Evolutionary conservation across 192 early-diverging fungal species (phyloP).

Genomic region (Linnemannia elongata): DNA sequence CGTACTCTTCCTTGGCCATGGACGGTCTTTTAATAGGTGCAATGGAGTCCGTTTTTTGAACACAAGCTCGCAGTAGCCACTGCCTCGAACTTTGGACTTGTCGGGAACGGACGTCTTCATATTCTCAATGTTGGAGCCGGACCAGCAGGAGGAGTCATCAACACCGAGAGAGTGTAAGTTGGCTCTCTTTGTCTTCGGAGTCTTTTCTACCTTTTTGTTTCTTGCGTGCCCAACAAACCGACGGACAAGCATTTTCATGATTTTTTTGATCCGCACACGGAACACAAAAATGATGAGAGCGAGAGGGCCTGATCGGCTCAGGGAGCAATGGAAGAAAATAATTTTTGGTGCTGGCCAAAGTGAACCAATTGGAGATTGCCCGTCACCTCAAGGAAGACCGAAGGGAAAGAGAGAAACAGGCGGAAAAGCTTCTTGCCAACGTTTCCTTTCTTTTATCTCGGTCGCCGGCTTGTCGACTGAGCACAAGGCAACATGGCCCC

Average conservation of each 20-base stretch:
- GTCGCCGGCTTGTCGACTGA: background rate
- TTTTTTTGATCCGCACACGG: background rate
- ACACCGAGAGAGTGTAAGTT: conserved; percentile 77
- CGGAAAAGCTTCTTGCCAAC: background rate
- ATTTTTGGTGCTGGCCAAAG: conserved; percentile 43
- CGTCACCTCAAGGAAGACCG: conserved; percentile 1
- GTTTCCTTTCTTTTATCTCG: background rate
- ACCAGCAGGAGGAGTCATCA: conserved; percentile 56
- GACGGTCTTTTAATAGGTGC: conserved; percentile 61
- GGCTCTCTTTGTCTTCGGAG: background rate
- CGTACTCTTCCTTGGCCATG: background rate
- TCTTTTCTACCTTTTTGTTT: background rate
- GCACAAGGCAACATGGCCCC: background rate
- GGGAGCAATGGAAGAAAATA: conserved; percentile 20
- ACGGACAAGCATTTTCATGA: background rate
- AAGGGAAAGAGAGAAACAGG: background rate
- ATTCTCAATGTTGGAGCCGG: conserved; percentile 69
- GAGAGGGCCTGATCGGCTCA: conserved; percentile 29
- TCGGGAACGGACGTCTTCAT: conserved; percentile 94
- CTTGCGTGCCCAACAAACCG: conserved; percentile 1
- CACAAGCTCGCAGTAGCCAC: conserved; percentile 87
- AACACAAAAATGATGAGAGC: background rate
- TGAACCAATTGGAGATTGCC: conserved; percentile 29
- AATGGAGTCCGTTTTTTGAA: conserved; percentile 97
- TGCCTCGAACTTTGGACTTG: conserved; percentile 96